These are phyloP conservation scores for Candida schatavii DNA, from an alignment of 805 yeast genomes.

Conservation along the genomic window DNA sequence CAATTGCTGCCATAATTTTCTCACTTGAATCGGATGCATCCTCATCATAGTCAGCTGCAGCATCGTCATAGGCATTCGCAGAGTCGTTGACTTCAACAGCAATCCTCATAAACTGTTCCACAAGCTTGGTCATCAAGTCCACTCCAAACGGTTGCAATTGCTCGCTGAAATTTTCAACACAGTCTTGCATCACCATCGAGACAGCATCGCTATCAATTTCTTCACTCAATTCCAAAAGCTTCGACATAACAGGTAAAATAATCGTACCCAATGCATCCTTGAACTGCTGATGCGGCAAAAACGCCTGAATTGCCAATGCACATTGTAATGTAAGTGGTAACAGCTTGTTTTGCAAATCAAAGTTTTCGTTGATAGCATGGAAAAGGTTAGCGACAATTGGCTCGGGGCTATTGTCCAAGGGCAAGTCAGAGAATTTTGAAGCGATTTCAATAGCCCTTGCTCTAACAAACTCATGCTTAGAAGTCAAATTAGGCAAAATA, in stretches of 20 bases:
- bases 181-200: conserved; percentile 90
- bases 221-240: conserved; percentile 68
- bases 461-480: conserved; percentile 62
- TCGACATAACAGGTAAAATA: conserved; percentile 81
- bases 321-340: conserved; percentile 81
- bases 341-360: conserved; percentile 27
- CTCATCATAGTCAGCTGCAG: conserved; percentile 27
- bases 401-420: conserved; percentile 33
- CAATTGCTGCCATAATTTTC: conserved; percentile 78
- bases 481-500: conserved; percentile 70
- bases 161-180: conserved; percentile 83
- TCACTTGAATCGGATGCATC: conserved; percentile 45
- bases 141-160: conserved; percentile 84
- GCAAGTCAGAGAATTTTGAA: conserved; percentile 61
- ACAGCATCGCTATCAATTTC: conserved; percentile 84
- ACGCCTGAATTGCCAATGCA: conserved; percentile 81
- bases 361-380: conserved; percentile 33
- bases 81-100: conserved; percentile 54
- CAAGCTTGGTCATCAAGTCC: conserved; percentile 51
- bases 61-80: conserved; percentile 18
- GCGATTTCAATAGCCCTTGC: conserved; percentile 72
- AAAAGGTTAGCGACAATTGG: conserved; percentile 22
- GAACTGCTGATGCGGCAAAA: conserved; percentile 61
- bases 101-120: conserved; percentile 59
- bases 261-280: conserved; percentile 63